phyloP scores from a whole-genome alignment of 768 basidiomycete genomes.

The Amylocystis lapponica region DNA sequence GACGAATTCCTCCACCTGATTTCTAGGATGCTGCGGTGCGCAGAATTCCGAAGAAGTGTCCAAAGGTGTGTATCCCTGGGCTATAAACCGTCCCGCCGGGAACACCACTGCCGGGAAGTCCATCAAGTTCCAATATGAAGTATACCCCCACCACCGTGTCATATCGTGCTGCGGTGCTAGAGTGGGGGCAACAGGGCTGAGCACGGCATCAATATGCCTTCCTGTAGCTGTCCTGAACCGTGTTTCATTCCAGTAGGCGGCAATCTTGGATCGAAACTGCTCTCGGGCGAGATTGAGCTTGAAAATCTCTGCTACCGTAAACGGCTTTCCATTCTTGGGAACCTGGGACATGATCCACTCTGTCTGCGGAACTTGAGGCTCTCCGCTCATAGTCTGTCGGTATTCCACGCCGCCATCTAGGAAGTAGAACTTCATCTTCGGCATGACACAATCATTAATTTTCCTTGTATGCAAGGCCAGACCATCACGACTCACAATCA shows the following conservation, averaged over 20 bases:
- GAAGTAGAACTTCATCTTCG: constrained; percentile 41
- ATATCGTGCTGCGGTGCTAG: constrained; percentile 44
- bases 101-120: constrained; percentile 45
- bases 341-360: constrained; percentile 40
- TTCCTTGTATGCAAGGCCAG: constrained; percentile 6
- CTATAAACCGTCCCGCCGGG: constrained; percentile 35
- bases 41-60: constrained; percentile 10
- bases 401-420: constrained; percentile 46
- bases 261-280: constrained; percentile 32
- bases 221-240: constrained; percentile 32
- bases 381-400: constrained; percentile 29
- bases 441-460: too few species aligned
- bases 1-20: constrained; percentile 30
- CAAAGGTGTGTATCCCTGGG: constrained; percentile 16
- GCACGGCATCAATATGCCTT: constrained; percentile 41
- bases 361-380: constrained; percentile 36
- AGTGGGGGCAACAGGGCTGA: constrained; percentile 41
- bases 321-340: constrained; percentile 29
- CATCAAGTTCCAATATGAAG: constrained; percentile 47
- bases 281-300: constrained; percentile 40
- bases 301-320: constrained; percentile 38
- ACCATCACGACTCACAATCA: constrained; percentile 33
- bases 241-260: constrained; percentile 42
- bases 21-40: constrained; percentile 19
- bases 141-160: constrained; percentile 45